Conservation (phyloP, 2,329 filamentous ascomycete genomes). For the Curvularia verruculosa region DNA sequence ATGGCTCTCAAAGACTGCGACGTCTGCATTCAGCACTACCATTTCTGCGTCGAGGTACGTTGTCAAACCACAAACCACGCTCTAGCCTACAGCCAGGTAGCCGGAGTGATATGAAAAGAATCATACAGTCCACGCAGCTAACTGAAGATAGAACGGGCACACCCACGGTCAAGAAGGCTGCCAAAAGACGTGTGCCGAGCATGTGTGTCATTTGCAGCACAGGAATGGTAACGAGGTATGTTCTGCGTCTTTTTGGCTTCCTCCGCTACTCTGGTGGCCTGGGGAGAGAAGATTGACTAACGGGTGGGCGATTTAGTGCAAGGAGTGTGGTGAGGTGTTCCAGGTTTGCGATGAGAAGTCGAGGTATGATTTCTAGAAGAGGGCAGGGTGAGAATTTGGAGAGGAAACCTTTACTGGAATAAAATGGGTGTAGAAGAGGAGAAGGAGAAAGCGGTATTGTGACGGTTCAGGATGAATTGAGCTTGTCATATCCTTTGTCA, state of each 20-base stretch:
- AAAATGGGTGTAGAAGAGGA: too few species aligned
- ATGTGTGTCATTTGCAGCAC: constrained; percentile 19
- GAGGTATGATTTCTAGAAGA: not conserved
- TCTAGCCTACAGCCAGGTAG: not conserved
- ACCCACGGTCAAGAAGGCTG: constrained; percentile 17
- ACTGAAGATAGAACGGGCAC: constrained; percentile 18
- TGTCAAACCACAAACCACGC: not conserved
- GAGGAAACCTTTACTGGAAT: too few species aligned
- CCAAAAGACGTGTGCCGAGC: constrained; percentile 21
- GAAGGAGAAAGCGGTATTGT: too few species aligned
- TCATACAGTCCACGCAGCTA: not conserved
- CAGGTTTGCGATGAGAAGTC: constrained; percentile 6
- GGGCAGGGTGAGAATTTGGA: not conserved
- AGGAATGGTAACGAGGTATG: constrained; percentile 4
- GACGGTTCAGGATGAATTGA: not conserved
- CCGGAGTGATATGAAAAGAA: not conserved
- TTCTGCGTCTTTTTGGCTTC: not conserved
- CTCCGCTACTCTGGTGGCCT: not conserved
- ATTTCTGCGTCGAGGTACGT: constrained; percentile 21
- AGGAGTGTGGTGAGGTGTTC: constrained; percentile 7
- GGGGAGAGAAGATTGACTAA: not conserved
- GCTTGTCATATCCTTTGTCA: not conserved
- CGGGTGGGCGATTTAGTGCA: constrained; percentile 1
- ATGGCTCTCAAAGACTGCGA: constrained; percentile 10
- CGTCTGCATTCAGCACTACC: constrained; percentile 8